These are phyloP conservation scores for Candida odintsovae DNA, from an alignment of 805 yeast species.

Conservation along the genomic window DNA sequence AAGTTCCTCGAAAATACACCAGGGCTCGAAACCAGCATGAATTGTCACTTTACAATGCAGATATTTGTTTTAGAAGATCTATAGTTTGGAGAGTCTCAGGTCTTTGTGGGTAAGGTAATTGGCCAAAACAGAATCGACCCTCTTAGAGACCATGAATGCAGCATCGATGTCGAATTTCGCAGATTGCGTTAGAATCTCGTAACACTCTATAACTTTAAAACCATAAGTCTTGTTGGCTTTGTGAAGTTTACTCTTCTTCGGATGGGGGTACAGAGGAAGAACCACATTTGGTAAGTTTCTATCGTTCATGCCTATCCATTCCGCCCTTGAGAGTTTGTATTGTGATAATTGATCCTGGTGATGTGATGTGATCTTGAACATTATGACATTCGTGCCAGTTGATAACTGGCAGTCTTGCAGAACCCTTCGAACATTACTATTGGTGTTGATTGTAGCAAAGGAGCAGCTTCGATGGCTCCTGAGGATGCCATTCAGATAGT, in stretches of 20 bases:
- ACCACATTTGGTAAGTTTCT: not conserved
- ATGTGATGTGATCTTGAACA: not conserved
- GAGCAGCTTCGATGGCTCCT: not conserved
- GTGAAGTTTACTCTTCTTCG: not conserved
- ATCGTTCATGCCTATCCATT: slow-evolving; percentile 3
- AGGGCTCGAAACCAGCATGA: not conserved
- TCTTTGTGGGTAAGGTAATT: not conserved
- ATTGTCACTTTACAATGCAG: no score
- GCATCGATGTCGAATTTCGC: not conserved
- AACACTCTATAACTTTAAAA: not conserved
- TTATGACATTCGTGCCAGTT: not conserved
- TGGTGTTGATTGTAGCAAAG: not conserved
- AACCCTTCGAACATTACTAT: not conserved
- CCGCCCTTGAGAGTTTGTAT: not conserved
- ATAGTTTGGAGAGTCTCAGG: not conserved
- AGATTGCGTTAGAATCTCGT: not conserved
- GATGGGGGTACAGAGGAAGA: not conserved
- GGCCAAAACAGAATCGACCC: not conserved
- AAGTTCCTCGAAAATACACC: not conserved
- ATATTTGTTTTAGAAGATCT: not conserved
- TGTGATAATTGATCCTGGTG: not conserved
- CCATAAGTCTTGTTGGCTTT: not conserved
- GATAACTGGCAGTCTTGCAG: no score
- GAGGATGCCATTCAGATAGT: slow-evolving; percentile 1
- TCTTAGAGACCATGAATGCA: not conserved